Evolutionary conservation across 805 yeast species (phyloP).

Genomic region (Lipomyces yamanashiensis): DNA sequence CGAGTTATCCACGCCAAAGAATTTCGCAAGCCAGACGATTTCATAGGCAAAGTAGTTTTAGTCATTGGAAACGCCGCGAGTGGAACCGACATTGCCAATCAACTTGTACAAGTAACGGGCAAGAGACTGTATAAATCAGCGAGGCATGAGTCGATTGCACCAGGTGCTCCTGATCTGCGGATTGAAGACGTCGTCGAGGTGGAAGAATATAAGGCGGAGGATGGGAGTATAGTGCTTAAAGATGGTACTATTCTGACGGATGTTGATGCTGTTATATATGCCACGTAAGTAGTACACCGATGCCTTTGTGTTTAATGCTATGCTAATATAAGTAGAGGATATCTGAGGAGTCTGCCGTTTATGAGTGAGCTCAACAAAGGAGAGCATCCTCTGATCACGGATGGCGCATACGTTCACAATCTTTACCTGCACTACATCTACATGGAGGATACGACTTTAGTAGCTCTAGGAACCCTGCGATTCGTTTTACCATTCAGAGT

Average conservation of each 20-base stretch:
- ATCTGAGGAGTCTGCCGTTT: constrained; percentile 67
- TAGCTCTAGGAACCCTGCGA: constrained; percentile 65
- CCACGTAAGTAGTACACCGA: constrained; percentile 50
- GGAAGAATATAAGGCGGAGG: constrained; percentile 47
- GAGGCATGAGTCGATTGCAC: constrained; percentile 48
- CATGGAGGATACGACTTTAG: constrained; percentile 64
- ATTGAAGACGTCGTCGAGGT: constrained; percentile 54
- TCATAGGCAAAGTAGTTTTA: constrained; percentile 53
- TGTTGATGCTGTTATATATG: constrained; percentile 66
- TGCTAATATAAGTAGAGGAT: constrained; percentile 51
- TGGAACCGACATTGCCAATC: constrained; percentile 74
- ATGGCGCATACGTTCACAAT: constrained; percentile 56
- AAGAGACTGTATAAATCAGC: constrained; percentile 54
- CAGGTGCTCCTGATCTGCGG: constrained; percentile 40
- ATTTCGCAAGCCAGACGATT: constrained; percentile 56
- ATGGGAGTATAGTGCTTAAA: constrained; percentile 51
- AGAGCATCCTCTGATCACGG: constrained; percentile 49
- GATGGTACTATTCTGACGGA: constrained; percentile 54
- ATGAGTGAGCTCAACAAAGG: constrained; percentile 46
- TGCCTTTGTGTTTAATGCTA: neutral
- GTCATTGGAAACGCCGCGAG: constrained; percentile 80
- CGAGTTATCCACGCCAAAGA: constrained; percentile 62
- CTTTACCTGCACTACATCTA: constrained; percentile 65
- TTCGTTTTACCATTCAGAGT: constrained; percentile 66
- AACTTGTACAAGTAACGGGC: constrained; percentile 54